Percentiles rank a stretch among this genome's conserved stretches.
Conservation (phyloP, 306 rosid species). For the Rosa lucieae region DNA sequence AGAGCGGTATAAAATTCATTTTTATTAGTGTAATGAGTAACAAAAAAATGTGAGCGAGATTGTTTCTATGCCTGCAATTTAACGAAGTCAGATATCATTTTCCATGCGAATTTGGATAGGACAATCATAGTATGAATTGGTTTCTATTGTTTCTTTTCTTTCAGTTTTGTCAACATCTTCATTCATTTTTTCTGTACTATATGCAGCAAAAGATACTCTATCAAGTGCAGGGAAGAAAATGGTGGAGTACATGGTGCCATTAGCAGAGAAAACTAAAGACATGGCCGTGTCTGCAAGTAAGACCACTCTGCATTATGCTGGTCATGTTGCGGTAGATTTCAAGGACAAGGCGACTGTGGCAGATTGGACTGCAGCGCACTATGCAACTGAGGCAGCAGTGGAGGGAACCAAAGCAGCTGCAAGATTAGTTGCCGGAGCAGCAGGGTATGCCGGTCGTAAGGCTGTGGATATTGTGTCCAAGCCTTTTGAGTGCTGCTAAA, state of each 20-base stretch:
- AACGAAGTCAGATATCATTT: no score
- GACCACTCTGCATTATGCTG: constrained; percentile 20
- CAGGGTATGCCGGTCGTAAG: constrained; percentile 54
- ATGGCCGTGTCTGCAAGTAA: constrained; percentile 16
- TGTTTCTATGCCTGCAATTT: no score
- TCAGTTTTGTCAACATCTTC: no score
- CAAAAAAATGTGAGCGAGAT: no score
- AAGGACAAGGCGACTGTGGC: constrained; percentile 52
- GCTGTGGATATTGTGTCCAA: constrained; percentile 45
- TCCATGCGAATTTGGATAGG: no score
- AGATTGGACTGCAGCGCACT: constrained; percentile 70
- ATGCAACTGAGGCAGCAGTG: constrained; percentile 48
- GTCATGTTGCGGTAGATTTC: constrained; percentile 41
- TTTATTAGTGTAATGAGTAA: no score
- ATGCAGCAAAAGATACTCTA: constrained; percentile 32
- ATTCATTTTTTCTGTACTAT: not conserved
- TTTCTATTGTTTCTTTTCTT: no score
- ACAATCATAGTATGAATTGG: no score
- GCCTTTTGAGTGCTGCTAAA: constrained; percentile 43
- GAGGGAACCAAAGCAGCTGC: constrained; percentile 60
- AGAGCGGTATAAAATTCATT: no score
- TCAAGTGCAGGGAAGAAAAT: constrained; percentile 35
- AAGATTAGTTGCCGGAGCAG: constrained; percentile 41
- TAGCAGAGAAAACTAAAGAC: constrained; percentile 19
- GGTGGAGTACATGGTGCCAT: not conserved